Conservation (phyloP, 257 asterid species). For the Anisodus tanguticus region DNA sequence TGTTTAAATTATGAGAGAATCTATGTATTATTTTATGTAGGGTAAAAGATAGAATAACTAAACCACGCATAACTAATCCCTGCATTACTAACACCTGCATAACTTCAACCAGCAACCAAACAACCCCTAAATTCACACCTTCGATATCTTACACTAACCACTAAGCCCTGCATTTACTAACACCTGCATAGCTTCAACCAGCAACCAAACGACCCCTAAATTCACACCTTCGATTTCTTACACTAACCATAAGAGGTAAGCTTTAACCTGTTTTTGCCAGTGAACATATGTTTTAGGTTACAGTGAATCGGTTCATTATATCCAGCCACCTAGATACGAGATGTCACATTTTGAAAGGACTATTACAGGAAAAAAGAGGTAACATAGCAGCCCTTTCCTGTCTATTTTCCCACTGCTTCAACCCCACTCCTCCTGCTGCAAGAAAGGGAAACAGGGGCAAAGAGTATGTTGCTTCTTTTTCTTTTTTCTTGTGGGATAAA, state of each 20-base stretch:
- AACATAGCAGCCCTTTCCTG: neutral
- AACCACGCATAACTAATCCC: no score
- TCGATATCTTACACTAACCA: neutral
- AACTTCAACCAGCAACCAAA: no score
- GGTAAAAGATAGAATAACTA: no score
- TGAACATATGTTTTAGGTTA: neutral
- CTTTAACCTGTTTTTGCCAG: neutral
- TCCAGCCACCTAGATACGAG: neutral
- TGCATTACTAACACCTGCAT: no score
- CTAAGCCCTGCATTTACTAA: no score
- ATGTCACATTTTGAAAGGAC: neutral
- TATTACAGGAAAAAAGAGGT: neutral
- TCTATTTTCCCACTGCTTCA: neutral
- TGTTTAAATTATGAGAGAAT: no score
- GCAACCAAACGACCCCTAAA: no score
- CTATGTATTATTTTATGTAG: no score
- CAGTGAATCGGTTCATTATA: neutral
- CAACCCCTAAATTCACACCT: no score
- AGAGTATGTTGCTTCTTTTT: slow-evolving; percentile 7
- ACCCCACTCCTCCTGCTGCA: neutral
- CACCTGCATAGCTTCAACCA: no score
- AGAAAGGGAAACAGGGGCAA: slow-evolving; percentile 16
- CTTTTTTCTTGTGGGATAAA: neutral
- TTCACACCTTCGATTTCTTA: no score
- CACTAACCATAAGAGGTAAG: neutral